These are phyloP conservation scores for Circinella umbellata DNA, from an alignment of 371 early-diverging fungal genomes.

Conservation along the genomic window DNA sequence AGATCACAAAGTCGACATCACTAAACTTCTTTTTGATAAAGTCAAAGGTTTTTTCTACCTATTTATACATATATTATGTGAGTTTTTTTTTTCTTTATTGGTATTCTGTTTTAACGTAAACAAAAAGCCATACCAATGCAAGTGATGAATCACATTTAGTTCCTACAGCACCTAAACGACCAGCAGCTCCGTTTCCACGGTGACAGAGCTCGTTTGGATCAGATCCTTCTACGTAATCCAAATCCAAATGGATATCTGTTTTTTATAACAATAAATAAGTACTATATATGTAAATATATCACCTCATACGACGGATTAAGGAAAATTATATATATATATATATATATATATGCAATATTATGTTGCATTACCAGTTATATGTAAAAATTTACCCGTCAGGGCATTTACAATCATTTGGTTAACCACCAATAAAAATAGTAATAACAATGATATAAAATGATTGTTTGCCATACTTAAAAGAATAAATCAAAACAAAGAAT, in stretches of 20 bases:
- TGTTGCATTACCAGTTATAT: constrained; percentile 25
- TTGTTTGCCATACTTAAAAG: background rate
- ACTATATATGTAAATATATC: too few species aligned
- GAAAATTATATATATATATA: too few species aligned
- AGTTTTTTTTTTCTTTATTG: too few species aligned
- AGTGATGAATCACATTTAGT: constrained; percentile 12
- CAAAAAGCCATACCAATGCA: background rate
- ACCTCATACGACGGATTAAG: too few species aligned
- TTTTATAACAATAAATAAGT: too few species aligned
- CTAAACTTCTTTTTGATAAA: constrained; percentile 30
- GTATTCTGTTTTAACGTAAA: background rate
- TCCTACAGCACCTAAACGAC: constrained; percentile 11
- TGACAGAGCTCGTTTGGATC: constrained; percentile 29
- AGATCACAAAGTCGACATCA: constrained; percentile 44
- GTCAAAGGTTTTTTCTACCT: constrained; percentile 35
- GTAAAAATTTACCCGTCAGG: constrained; percentile 29
- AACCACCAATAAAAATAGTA: too few species aligned
- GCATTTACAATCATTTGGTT: background rate
- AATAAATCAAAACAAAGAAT: background rate
- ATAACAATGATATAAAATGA: background rate
- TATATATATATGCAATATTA: too few species aligned
- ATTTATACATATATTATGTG: too few species aligned
- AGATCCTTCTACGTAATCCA: constrained; percentile 18
- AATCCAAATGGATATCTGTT: constrained; percentile 25
- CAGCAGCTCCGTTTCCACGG: constrained; percentile 11